phyloP scores from a whole-genome alignment of 495 filamentous ascomycete genomes.

The Penicillium roqueforti region DNA sequence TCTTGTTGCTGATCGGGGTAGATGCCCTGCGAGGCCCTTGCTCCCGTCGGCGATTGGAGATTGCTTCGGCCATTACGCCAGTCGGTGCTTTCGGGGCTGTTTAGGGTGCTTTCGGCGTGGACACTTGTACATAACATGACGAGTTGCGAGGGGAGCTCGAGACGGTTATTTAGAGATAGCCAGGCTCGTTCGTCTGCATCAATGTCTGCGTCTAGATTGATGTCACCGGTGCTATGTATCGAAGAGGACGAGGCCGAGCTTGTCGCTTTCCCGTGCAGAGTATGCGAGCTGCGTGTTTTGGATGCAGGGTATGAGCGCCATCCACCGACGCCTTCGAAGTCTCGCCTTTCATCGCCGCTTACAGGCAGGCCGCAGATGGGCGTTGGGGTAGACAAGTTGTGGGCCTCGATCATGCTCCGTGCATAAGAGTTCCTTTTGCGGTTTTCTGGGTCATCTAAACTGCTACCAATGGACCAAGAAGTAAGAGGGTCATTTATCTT shows the following conservation, averaged over 20 bases:
- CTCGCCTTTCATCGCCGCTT: conserved; percentile 50
- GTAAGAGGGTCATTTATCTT: conserved; percentile 16
- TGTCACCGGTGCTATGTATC: conserved; percentile 26
- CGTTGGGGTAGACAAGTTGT: conserved; percentile 12
- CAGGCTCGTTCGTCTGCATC: conserved; percentile 60
- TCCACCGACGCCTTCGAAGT: conserved; percentile 85
- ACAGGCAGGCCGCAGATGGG: conserved; percentile 29
- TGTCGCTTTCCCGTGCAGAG: conserved; percentile 11
- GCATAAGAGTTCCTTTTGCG: conserved; percentile 19
- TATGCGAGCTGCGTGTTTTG: conserved; percentile 22
- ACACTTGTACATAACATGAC: conserved; percentile 20
- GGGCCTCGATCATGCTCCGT: conserved; percentile 23
- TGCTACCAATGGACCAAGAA: conserved; percentile 9
- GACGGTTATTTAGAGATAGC: conserved; percentile 68
- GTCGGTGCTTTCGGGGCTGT: conserved; percentile 11
- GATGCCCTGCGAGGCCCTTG: not conserved
- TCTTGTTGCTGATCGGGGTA: conserved; percentile 1
- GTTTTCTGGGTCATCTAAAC: conserved; percentile 11
- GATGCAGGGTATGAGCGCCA: conserved; percentile 50
- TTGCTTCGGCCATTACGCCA: not conserved
- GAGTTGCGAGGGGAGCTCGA: conserved; percentile 57
- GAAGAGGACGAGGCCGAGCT: conserved; percentile 38
- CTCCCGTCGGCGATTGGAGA: conserved; percentile 6
- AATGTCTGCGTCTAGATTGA: conserved; percentile 14
- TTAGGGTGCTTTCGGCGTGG: conserved; percentile 3